phyloP scores from a whole-genome alignment of 2,329 filamentous ascomycete species.

The Fusarium verrucosum region DNA sequence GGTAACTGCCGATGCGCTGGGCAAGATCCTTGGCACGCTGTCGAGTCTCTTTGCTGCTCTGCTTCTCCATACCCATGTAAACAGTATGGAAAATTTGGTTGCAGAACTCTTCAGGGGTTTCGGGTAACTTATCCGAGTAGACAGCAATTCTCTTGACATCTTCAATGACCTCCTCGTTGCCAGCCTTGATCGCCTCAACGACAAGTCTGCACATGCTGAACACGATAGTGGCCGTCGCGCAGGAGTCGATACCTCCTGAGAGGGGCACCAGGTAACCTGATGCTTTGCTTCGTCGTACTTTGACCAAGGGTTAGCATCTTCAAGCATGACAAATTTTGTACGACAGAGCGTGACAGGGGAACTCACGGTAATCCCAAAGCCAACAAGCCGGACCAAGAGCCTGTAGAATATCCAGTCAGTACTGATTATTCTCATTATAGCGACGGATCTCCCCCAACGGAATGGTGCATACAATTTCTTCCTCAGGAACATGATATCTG shows the following conservation, averaged over 20 bases:
- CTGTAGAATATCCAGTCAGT: conserved; percentile 1
- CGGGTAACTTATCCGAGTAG: conserved; percentile 52
- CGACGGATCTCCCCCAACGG: not conserved
- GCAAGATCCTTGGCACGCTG: conserved; percentile 70
- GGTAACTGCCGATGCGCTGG: conserved; percentile 73
- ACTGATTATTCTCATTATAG: not conserved
- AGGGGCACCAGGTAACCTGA: conserved; percentile 26
- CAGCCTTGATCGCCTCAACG: conserved; percentile 24
- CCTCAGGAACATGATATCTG: conserved; percentile 35
- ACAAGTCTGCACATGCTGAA: conserved; percentile 66
- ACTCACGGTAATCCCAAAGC: conserved; percentile 29
- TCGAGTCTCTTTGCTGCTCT: conserved; percentile 72
- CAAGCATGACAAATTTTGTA: not conserved
- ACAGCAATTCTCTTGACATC: conserved; percentile 47
- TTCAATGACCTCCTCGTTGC: conserved; percentile 47
- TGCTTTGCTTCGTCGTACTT: conserved; percentile 24
- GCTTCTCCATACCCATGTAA: conserved; percentile 74
- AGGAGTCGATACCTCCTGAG: conserved; percentile 38
- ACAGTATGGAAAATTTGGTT: conserved; percentile 50
- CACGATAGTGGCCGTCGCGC: conserved; percentile 41
- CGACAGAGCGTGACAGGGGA: not conserved
- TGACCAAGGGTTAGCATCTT: not conserved
- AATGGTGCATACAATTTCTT: conserved; percentile 32
- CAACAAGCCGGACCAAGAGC: conserved; percentile 28
- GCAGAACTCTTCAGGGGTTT: conserved; percentile 65